Base-by-base conservation (phyloP, 495 filamentous ascomycete genomes). In the Thermothielavioides terrestris region DNA sequence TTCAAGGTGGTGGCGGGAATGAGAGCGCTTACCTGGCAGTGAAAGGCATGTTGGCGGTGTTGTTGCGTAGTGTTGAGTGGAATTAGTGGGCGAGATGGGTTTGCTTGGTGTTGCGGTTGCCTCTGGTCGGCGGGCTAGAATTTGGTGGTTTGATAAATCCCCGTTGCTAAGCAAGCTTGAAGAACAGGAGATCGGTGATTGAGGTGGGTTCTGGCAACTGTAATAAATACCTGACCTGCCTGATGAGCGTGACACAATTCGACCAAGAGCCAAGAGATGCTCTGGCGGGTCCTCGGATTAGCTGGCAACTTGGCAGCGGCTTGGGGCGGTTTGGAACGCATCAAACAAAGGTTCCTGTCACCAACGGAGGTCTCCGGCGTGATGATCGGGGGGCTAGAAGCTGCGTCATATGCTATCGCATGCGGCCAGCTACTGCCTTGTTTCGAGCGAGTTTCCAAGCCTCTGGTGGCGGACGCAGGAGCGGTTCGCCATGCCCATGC, bases 11-110 rank as follows among this genome's bases (percentile, higher is more conserved):
- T 17, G 36, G 14, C 12, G 32, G 2, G 11, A 4, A 12, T 28
- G 43, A 34, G 23, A 22, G 4, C 1, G 25, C 27, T 71, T 77
- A 80, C 77, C 77, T 80, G 44, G 76, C 78, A 56, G 45, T 48
- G 34, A 48, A 39, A 37, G 31, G 73, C 82, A 81, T 73, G 78
- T 14, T 54, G 44, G 7, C 25, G 32, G 39, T 53, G 42, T 36
- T 36, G 36, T 15, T 42, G 18, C 6, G 4, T 28, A 1, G 25
- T 8, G 2, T 37, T 48, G 15, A 15, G 38, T 20, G 3, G 34
- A 17, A 3, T 37, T 7, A 14, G 17, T 12, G 31, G 17, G 17
- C 3, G 12, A 11, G 20, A n/a, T 45, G 4, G 18, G 2, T 15
- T 0, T 35, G 28, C 26, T 45, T 42, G 11, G 0, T 28, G 6